Base-by-base conservation (phyloP, 495 filamentous ascomycete species). In the Glutinoglossum americanum region DNA sequence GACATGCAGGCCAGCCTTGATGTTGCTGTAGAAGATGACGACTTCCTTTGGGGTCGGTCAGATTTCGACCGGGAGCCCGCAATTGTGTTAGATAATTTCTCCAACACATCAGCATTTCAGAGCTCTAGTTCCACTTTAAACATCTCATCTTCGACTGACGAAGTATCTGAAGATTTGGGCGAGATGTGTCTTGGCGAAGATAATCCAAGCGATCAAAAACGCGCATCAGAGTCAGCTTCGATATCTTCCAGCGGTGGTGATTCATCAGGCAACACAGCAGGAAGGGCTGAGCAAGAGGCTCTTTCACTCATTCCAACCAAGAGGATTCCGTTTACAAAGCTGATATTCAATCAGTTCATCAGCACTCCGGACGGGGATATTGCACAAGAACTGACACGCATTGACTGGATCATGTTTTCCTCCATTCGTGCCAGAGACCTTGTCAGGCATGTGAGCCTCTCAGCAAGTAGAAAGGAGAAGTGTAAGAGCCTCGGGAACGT, bases 401-500 rank as follows among this genome's bases (percentile, higher is more conserved):
- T 97, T 45, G 92, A 97, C 70, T 96, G 90, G 92, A 77, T 88
- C 64, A 89, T 94, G 80, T 95, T 94, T 69, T 89, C 83, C 62
- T 84, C 87, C n/a, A 93, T 97, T 65, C 81, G 85, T n/a, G 84
- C 89, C 47, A 84, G 92, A 51, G 93, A 98, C 69, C 76, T 96
- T 5, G 84, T 97, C 53, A 83, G 93, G 1, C 84, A 95, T 67
- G 87, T 94, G 60, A 88, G 80, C 63, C 71, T 94, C 51, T 76
- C 81, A 4, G 69, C 76, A 2, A 78, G 83, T 32, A 72, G 79
- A 59, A 86, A 84, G 69, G 82, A 87, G 57, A 86, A 82, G 63
- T 84, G 82, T 65, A 83, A 81, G 63, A 84, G 80, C 65, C 72
- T 96, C 61, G 77, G 81, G 59, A 84, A 93, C 64, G 87, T 97